These are phyloP conservation scores for Leishmania amazonensis DNA, from an alignment of 208 protist genomes.

Conservation along the genomic window DNA sequence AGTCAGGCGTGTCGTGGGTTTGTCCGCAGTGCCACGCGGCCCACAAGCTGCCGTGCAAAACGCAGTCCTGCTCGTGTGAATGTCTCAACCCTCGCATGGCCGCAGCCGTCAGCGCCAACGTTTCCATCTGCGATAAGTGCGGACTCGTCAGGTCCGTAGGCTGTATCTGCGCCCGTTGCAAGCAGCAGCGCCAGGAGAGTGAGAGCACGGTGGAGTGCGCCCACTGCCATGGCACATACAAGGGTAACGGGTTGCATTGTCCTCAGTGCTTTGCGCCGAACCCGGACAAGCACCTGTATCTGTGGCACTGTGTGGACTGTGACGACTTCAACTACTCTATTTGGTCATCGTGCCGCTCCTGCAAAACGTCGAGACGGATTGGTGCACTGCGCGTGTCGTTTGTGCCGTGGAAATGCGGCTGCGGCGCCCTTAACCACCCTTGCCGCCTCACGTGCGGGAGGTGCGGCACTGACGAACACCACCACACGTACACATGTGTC, in stretches of 20 bases:
- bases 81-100: conserved; percentile 25
- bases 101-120: conserved; percentile 14
- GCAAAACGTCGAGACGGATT: conserved; percentile 33
- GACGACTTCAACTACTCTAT: conserved; percentile 65
- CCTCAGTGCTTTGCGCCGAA: conserved; percentile 54
- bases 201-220: conserved; percentile 27
- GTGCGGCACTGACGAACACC: conserved; percentile 34
- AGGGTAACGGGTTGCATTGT: conserved; percentile 55
- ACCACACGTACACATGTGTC: conserved; percentile 53
- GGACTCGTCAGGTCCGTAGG: conserved; percentile 30
- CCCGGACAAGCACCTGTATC: conserved; percentile 34
- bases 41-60: conserved; percentile 15
- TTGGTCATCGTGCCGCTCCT: conserved; percentile 66
- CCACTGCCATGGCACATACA: conserved; percentile 40
- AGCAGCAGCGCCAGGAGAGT: conserved; percentile 8
- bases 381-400: conserved; percentile 48
- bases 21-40: conserved; percentile 39
- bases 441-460: conserved; percentile 41
- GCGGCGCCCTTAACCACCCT: conserved; percentile 60
- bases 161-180: conserved; percentile 36
- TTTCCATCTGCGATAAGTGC: conserved; percentile 42
- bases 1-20: conserved; percentile 50
- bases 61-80: conserved; percentile 26
- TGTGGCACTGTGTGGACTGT: conserved; percentile 76
- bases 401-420: conserved; percentile 72